Conservation (phyloP, 805 yeast genomes). For the Candida khao-thaluensis region DNA sequence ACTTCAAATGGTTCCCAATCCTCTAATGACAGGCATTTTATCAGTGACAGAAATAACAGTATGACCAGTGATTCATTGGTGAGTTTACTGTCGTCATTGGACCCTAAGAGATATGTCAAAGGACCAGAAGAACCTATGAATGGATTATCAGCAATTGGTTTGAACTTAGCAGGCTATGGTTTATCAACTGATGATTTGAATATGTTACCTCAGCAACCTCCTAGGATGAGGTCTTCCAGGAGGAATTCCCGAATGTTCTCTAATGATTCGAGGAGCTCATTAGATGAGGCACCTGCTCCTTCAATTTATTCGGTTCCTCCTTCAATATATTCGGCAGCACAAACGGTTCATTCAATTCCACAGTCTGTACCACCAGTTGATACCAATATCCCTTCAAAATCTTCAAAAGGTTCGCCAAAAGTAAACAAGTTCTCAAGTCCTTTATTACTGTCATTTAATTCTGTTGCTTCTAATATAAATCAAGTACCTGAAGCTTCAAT, state of each 20-base stretch:
- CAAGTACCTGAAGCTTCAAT: constrained; percentile 35
- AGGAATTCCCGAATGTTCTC: constrained; percentile 3
- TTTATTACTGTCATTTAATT: constrained; percentile 34
- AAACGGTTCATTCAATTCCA: too few species aligned
- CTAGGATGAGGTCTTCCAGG: constrained; percentile 4
- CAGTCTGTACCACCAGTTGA: background rate
- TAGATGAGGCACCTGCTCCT: background rate
- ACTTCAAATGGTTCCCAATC: constrained; percentile 10
- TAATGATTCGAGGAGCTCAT: constrained; percentile 2
- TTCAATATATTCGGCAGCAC: too few species aligned
- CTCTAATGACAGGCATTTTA: constrained; percentile 5
- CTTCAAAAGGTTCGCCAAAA: background rate
- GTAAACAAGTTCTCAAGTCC: constrained; percentile 13
- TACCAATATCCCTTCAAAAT: background rate
- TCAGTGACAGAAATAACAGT: constrained; percentile 10
- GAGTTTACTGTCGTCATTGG: constrained; percentile 13
- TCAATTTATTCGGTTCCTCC: background rate
- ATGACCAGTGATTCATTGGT: constrained; percentile 11
- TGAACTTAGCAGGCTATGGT: constrained; percentile 29
- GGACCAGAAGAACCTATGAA: background rate
- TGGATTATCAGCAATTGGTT: constrained; percentile 23
- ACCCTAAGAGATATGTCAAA: constrained; percentile 12
- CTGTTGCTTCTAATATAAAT: constrained; percentile 30
- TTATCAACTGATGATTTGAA: constrained; percentile 25
- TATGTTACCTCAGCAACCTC: constrained; percentile 21